phyloP scores from a whole-genome alignment of 495 filamentous ascomycete genomes.

The Aspergillus affinis region DNA sequence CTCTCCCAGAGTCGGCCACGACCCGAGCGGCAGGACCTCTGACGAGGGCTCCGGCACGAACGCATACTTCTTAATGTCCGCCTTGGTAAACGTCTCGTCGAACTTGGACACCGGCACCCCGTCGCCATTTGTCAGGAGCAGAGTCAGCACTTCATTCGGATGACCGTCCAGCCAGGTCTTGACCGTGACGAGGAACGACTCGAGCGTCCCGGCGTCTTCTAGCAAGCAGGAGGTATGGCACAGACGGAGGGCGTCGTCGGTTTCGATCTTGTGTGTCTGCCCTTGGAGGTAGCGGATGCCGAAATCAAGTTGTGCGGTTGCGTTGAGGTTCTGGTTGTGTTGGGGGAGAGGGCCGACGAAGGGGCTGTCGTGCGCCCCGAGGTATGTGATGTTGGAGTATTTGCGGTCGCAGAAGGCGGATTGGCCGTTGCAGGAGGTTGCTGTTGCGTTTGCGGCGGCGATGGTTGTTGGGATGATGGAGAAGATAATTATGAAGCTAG shows the following conservation, averaged over 20 bases:
- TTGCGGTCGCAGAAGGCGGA: conserved; percentile 57
- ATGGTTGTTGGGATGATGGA: conserved; percentile 9
- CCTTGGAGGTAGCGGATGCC: conserved; percentile 69
- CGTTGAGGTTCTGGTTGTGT: conserved; percentile 67
- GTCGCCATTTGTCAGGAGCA: conserved; percentile 69
- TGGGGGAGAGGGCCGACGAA: conserved; percentile 61
- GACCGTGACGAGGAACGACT: conserved; percentile 55
- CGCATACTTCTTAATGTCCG: conserved; percentile 58
- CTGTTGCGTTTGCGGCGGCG: conserved; percentile 9
- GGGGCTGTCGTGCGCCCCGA: conserved; percentile 68
- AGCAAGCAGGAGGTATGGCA: conserved; percentile 67
- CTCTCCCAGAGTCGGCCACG: conserved; percentile 64
- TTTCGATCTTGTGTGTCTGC: conserved; percentile 58
- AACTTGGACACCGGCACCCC: conserved; percentile 48
- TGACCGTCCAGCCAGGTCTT: conserved; percentile 65
- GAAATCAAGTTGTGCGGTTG: conserved; percentile 62
- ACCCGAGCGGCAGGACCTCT: conserved; percentile 28
- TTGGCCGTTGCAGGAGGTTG: conserved; percentile 62
- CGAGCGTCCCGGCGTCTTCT: conserved; percentile 62
- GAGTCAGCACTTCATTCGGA: conserved; percentile 66
- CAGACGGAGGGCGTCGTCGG: conserved; percentile 51
- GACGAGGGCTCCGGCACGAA: conserved; percentile 47
- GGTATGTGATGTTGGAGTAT: conserved; percentile 66
- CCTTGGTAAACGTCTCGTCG: conserved; percentile 50
- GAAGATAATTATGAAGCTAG: conserved; percentile 18